Evolutionary conservation across 257 asterid genomes (phyloP).

Genomic region (Buddleja alternifolia): DNA sequence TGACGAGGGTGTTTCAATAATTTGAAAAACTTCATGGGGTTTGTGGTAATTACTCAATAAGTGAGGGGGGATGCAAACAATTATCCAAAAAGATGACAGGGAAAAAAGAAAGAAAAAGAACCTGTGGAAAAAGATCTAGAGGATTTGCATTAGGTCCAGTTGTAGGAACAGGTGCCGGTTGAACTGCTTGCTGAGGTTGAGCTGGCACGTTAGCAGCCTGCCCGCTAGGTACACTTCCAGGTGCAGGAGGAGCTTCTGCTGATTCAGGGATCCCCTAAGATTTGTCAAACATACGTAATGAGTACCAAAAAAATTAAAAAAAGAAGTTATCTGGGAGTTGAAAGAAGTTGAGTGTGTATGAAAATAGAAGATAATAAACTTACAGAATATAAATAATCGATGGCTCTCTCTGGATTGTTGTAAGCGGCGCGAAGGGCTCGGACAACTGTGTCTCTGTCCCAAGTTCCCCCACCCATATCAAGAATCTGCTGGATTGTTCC

Average conservation of each 20-base stretch:
- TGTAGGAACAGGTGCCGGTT: constrained; percentile 54
- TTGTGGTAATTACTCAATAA: too few species aligned
- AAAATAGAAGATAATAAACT: constrained; percentile 23
- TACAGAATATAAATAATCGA: constrained; percentile 85
- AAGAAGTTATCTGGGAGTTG: too few species aligned
- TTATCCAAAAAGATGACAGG: too few species aligned
- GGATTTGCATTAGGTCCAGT: constrained; percentile 83
- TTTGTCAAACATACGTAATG: constrained; percentile 16
- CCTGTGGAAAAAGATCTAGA: constrained; percentile 86
- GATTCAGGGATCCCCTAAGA: constrained; percentile 78
- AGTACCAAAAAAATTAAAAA: neutral
- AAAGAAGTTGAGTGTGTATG: too few species aligned
- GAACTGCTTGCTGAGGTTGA: constrained; percentile 58
- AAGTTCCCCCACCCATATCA: constrained; percentile 89
- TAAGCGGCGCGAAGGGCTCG: constrained; percentile 89
- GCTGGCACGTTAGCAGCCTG: constrained; percentile 47
- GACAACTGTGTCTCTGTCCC: constrained; percentile 88
- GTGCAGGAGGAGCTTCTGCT: constrained; percentile 58
- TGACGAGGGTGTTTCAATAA: too few species aligned
- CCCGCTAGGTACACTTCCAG: constrained; percentile 39
- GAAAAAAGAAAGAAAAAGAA: constrained; percentile 18
- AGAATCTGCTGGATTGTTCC: constrained; percentile 76
- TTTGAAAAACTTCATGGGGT: too few species aligned
- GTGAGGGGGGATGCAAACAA: too few species aligned
- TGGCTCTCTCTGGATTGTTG: constrained; percentile 90